A percentile compares a stretch with the other conserved stretches of the same genome.
Conservation (phyloP, 306 rosid species). For the Sindora glabra region DNA sequence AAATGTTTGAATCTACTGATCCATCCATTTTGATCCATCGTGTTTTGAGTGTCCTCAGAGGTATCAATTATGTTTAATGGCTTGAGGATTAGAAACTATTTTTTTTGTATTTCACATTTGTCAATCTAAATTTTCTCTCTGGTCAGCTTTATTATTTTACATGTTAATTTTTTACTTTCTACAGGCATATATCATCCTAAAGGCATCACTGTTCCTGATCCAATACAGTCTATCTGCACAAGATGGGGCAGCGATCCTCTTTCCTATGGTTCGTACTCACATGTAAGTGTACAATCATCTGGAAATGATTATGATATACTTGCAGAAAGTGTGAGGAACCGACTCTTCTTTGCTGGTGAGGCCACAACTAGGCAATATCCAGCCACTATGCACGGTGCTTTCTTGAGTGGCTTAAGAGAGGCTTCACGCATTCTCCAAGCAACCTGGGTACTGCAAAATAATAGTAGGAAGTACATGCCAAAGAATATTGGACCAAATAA, state of each 20-base stretch:
- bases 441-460: constrained; percentile 26
- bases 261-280: constrained; percentile 88
- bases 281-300: constrained; percentile 72
- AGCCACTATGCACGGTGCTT: constrained; percentile 97
- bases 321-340: constrained; percentile 72
- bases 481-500: constrained; percentile 43
- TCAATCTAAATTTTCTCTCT: constrained; percentile 9
- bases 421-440: constrained; percentile 63
- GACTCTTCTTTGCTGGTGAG: constrained; percentile 90
- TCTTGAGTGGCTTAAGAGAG: constrained; percentile 88
- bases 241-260: constrained; percentile 93
- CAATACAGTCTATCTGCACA: constrained; percentile 77
- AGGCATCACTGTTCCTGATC: constrained; percentile 72
- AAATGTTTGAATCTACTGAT: constrained; percentile 70
- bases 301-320: constrained; percentile 83
- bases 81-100: constrained; percentile 2
- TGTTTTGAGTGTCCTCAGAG: constrained; percentile 65
- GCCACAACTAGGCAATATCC: constrained; percentile 92
- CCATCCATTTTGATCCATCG: constrained; percentile 57
- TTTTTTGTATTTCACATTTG: not conserved
- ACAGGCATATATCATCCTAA: constrained; percentile 71
- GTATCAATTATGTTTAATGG: constrained; percentile 29
- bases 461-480: constrained; percentile 27
- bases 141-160: not conserved
- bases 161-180: not conserved